A percentile compares a stretch with the other conserved stretches of the same genome.
These are phyloP conservation scores for Oryza rufipogon DNA, from an alignment of 176 grass and related monocot species.

Conservation along the genomic window DNA sequence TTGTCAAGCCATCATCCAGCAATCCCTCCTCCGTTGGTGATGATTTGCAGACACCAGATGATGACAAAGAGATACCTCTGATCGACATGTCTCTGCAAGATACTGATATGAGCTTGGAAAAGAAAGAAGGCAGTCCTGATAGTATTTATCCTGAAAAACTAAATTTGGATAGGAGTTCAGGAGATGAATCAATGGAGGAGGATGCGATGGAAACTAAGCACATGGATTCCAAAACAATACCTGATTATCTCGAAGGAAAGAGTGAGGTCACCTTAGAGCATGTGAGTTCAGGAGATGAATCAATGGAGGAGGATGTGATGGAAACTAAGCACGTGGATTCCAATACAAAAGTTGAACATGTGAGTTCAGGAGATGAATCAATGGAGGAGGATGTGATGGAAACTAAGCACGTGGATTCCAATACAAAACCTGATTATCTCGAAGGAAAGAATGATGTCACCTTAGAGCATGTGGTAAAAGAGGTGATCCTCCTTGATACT, in stretches of 20 bases:
- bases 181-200: conserved; percentile 74
- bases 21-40: conserved; percentile 43
- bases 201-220: conserved; percentile 64
- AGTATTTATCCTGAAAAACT: conserved; percentile 61
- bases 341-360: conserved; percentile 32
- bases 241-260: background rate
- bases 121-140: conserved; percentile 48
- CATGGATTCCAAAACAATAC: conserved; percentile 44
- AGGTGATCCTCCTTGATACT: conserved; percentile 35
- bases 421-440: conserved; percentile 41
- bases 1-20: conserved; percentile 54
- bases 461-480: conserved; percentile 43
- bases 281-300: conserved; percentile 66
- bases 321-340: conserved; percentile 55
- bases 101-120: conserved; percentile 46
- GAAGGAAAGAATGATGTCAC: conserved; percentile 27
- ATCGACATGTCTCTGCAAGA: conserved; percentile 49
- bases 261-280: background rate
- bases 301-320: conserved; percentile 69
- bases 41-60: conserved; percentile 38
- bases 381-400: conserved; percentile 76
- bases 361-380: conserved; percentile 69
- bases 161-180: conserved; percentile 70
- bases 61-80: conserved; percentile 52
- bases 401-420: conserved; percentile 49